These are phyloP conservation scores for Cladorrhinum sp. DNA, from an alignment of 2,329 filamentous ascomycete species.

Conservation along the genomic window DNA sequence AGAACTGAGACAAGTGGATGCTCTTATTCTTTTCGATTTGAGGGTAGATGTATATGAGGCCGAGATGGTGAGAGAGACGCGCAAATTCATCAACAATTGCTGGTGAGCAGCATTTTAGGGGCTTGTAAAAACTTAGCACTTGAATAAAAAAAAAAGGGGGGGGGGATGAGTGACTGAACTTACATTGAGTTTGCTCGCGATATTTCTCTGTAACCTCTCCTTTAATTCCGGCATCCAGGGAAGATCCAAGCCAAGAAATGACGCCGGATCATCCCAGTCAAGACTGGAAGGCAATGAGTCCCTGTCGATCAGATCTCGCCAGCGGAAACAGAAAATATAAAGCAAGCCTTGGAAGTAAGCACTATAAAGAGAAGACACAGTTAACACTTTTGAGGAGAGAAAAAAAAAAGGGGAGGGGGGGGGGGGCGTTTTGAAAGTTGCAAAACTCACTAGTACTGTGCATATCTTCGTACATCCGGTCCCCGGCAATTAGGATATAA, in stretches of 20 bases:
- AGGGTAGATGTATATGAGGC: slow-evolving; percentile 85
- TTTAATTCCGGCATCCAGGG: slow-evolving; percentile 74
- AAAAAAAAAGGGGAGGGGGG: no score
- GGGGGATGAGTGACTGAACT: neutral
- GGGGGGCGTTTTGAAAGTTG: no score
- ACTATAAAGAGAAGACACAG: slow-evolving; percentile 13
- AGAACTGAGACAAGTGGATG: slow-evolving; percentile 71
- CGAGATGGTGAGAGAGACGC: slow-evolving; percentile 77
- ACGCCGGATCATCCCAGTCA: slow-evolving; percentile 60
- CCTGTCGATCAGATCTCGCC: slow-evolving; percentile 78
- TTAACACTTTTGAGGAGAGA: neutral
- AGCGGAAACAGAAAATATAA: slow-evolving; percentile 93
- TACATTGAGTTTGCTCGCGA: slow-evolving; percentile 79
- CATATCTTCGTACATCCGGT: slow-evolving; percentile 80
- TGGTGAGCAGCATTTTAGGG: slow-evolving; percentile 89
- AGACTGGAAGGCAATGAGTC: slow-evolving; percentile 50
- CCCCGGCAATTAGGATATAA: slow-evolving; percentile 72
- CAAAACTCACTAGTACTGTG: slow-evolving; percentile 64
- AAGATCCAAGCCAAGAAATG: slow-evolving; percentile 67
- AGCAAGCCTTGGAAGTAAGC: slow-evolving; percentile 82
- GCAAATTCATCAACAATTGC: slow-evolving; percentile 90
- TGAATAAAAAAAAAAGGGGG: neutral
- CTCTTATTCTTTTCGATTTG: slow-evolving; percentile 91
- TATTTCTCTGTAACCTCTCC: slow-evolving; percentile 70
- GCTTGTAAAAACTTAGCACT: slow-evolving; percentile 34